Conservation (phyloP, 2,329 filamentous ascomycete species). For the Fusarium stilboides region DNA sequence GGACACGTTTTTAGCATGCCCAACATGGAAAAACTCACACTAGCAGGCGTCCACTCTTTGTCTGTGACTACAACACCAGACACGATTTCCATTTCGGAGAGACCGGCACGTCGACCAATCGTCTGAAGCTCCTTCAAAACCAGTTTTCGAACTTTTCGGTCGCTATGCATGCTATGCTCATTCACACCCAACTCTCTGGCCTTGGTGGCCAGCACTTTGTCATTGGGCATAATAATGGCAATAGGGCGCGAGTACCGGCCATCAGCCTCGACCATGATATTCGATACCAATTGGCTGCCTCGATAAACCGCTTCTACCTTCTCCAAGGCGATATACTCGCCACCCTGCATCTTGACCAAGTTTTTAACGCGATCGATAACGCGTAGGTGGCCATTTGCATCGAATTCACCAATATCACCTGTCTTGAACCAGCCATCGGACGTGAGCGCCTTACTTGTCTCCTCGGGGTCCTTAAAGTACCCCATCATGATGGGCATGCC, state of each 20-base stretch:
- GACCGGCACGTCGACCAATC: conserved; percentile 75
- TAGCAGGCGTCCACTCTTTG: conserved; percentile 90
- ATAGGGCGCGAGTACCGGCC: conserved; percentile 82
- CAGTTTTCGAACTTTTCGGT: conserved; percentile 73
- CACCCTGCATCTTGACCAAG: conserved; percentile 93
- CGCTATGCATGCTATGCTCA: conserved; percentile 77
- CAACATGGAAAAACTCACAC: conserved; percentile 68
- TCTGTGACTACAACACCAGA: conserved; percentile 83
- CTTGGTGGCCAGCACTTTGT: conserved; percentile 73
- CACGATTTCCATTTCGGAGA: conserved; percentile 81
- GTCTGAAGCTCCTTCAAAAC: conserved; percentile 78
- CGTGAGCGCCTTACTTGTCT: conserved; percentile 84
- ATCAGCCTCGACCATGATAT: conserved; percentile 90
- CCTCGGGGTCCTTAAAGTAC: conserved; percentile 89
- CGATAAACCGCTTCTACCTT: conserved; percentile 95
- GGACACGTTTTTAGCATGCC: conserved; percentile 40
- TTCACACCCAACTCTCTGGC: conserved; percentile 74
- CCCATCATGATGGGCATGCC: conserved; percentile 81
- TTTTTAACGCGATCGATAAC: conserved; percentile 99
- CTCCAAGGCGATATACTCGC: conserved; percentile 97
- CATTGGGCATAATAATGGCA: conserved; percentile 81
- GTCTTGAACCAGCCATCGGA: conserved; percentile 97
- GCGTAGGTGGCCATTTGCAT: conserved; percentile 81
- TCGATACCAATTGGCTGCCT: conserved; percentile 81
- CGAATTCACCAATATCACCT: conserved; percentile 94